Evolutionary conservation across 352 stramenopile species (phyloP), one percentile per base, ranked within the genome.

Genomic region (Phytophthora pluvialis): DNA sequence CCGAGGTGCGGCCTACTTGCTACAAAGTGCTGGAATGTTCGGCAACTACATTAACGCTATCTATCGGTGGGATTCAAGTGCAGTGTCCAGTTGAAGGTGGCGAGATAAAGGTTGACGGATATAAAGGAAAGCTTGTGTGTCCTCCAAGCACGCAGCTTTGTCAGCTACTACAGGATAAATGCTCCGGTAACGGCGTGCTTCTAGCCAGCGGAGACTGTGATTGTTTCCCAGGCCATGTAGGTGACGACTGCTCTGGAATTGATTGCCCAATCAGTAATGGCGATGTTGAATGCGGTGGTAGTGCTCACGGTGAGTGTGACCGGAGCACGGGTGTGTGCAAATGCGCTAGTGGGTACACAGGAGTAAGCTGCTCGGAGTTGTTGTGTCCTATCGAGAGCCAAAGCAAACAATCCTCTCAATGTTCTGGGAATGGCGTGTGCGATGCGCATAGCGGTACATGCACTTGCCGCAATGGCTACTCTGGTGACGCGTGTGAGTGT

Each of bases 91-190:
- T 90, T 35, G 64, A 81, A 55, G 85, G 85, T 6, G 85, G 83
- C 0, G 70, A 83, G 5, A 47, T 94, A 3, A 70, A 71, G 0
- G 80, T 94, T 13, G 60, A 45, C 31, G 83, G 80, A 11, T 89
- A 75, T 12, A 61, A 70, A 28, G 83, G 85, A 3, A 80, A 74
- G 13, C 65, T 94, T 2, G 6, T 67, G 28, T 94, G 83, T 52
- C 85, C 85, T 0, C 38, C 61, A 1, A 86, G 74, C 26, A 60
- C 69, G 4, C 67, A 72, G 6, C 61, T 92, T 11, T 94, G 85
- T 32, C 81, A 89, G 45, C 67, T 90, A 28, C 50, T 94, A 13
- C 73, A 91, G 13, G 78, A 88, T 53, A 83, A 86, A 47, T 94
- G 85, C 57, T 92, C 81, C 0, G 77, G 83, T 9, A 70, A 78